These are phyloP conservation scores for Starmerella stigmatis DNA, from an alignment of 805 yeast species.

Conservation along the genomic window DNA sequence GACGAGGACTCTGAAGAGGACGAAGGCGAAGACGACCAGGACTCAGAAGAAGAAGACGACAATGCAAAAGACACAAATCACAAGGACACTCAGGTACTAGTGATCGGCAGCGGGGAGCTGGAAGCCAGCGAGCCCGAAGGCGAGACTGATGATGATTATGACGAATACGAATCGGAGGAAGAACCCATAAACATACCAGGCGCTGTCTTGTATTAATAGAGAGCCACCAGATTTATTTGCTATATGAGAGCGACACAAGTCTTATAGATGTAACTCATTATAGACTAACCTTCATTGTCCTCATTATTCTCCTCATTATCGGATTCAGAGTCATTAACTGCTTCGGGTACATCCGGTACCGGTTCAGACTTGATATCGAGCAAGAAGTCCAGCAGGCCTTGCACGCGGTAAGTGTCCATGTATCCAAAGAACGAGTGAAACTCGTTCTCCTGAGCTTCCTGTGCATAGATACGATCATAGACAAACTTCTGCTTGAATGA, in stretches of 20 bases:
- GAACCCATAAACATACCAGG: background rate
- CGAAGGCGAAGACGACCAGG: slow-evolving; percentile 26
- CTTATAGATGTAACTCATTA: background rate
- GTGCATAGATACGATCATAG: slow-evolving; percentile 84
- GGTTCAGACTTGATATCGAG: slow-evolving; percentile 27
- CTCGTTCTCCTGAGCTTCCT: slow-evolving; percentile 77
- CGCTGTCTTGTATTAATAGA: background rate
- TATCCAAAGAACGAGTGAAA: slow-evolving; percentile 86
- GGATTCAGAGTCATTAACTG: slow-evolving; percentile 31
- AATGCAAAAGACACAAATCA: slow-evolving; percentile 27
- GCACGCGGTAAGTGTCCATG: slow-evolving; percentile 70
- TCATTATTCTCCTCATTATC: slow-evolving; percentile 21
- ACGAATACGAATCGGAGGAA: slow-evolving; percentile 12
- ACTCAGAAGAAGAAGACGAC: slow-evolving; percentile 28
- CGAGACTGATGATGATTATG: no score
- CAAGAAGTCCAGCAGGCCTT: slow-evolving; percentile 49
- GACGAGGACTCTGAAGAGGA: slow-evolving; percentile 32
- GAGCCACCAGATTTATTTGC: background rate
- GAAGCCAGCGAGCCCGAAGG: slow-evolving; percentile 15
- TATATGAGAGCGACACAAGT: background rate
- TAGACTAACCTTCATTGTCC: background rate
- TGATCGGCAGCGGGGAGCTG: slow-evolving; percentile 24
- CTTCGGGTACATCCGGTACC: slow-evolving; percentile 15
- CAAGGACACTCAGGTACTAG: slow-evolving; percentile 22
- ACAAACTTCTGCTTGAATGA: slow-evolving; percentile 78